Base-by-base conservation (phyloP, 108 stramenopile species). In the Cylindrotheca fusiformis region DNA sequence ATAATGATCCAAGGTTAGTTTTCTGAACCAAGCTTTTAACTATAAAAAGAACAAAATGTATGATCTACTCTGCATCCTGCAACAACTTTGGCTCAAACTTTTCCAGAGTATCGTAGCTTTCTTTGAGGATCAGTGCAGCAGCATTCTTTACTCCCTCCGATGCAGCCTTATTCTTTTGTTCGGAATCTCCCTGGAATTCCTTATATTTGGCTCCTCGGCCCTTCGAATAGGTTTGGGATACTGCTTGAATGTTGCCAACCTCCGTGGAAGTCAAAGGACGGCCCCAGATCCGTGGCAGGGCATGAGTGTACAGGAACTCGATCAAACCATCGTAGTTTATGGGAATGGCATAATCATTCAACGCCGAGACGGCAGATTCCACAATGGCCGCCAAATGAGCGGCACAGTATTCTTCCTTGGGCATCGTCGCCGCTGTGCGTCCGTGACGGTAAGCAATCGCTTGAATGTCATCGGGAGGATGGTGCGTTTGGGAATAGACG, bases 311-410 rank as follows among this genome's bases (percentile, higher is more conserved):
- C 48, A 90, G 60, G 28, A 61, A 72, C 30, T 75, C 63, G 0
- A 84, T 84, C 5, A 89, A 51, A 53, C 67, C 24, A 29, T 68
- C 68, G 52, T 83, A 87, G 54, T 85, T 81, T 22, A 94, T 82
- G 19, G 89, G 76, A 54, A 78, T 67, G 17, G 84, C 89, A 64
- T 80, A 33, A 65, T 60, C 10, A 41, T 76, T 62, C 20, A 84
- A 22, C 30, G 58, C 69, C 12, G 45, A 32, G 0, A 86, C 57
- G 46, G 93, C 93, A 17, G 86, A 67, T 70, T 87, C 84, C 48
- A 80, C 84, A 26, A 91, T 63, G 33, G 74, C 75, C n/a, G 88
- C 84, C 58, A 95, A 75, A 72, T 91, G 93, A 0, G 82, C 79
- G 6, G 93, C 86, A 74, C 93, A 95, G 58, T 86, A 88, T 64